phyloP scores from a whole-genome alignment of 345 rosid genomes.

The Murraya koenigii region DNA sequence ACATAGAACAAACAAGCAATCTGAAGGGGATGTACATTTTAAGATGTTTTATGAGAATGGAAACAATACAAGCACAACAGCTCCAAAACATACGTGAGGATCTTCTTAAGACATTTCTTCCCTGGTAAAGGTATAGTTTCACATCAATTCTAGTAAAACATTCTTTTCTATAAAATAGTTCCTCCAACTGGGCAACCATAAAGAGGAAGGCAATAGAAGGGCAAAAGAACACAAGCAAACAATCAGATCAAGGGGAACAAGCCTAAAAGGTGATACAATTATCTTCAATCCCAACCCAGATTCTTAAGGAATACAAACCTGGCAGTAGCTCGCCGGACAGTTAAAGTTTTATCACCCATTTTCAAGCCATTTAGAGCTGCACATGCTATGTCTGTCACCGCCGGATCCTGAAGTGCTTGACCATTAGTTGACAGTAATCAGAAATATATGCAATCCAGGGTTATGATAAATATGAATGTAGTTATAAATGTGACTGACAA shows the following conservation, averaged over 20 bases:
- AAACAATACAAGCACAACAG: background rate
- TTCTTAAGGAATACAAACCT: conserved; percentile 18
- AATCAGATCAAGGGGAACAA: background rate
- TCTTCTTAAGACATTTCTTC: background rate
- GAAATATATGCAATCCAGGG: background rate
- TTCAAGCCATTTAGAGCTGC: conserved; percentile 37
- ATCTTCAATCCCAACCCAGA: background rate
- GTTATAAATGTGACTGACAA: too few species aligned
- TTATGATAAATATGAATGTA: background rate
- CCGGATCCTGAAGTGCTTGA: conserved; percentile 20
- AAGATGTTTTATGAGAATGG: background rate
- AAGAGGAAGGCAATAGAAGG: conserved; percentile 1
- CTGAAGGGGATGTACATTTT: background rate
- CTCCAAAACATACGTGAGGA: background rate
- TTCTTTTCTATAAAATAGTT: background rate
- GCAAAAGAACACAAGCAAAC: background rate
- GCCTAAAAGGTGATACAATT: background rate
- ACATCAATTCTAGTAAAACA: background rate
- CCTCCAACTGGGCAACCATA: background rate
- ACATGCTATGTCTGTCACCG: conserved; percentile 34
- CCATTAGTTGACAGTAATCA: conserved; percentile 8
- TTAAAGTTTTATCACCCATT: conserved; percentile 37
- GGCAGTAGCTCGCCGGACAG: conserved; percentile 32
- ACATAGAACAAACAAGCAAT: background rate
- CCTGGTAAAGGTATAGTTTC: background rate